Percentiles rank a stretch among this genome's conserved stretches.
Evolutionary conservation across 176 grass and related monocot genomes (phyloP).

Genomic region (sorghum (Sorghum bicolor)): Sorghum_bicolor_NCBIv3 NC_012874.2:2063501-2064000

Average conservation of each 20-base stretch:
- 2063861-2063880: not conserved
- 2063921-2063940: not conserved
- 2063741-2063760: not conserved
- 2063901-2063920: not conserved
- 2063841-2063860: not conserved
- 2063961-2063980: not conserved
- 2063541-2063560: not conserved
- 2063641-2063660: constrained; percentile 72
- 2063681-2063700: constrained; percentile 62
- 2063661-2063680: constrained; percentile 64
- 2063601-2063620: not conserved
- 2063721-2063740: constrained; percentile 7
- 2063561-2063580: not conserved
- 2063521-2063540: constrained; percentile 44
- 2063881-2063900: not conserved
- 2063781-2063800: not conserved
- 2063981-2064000: not conserved
- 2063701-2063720: constrained; percentile 78
- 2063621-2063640: constrained; percentile 22
- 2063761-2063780: constrained; percentile 7
- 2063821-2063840: not conserved
- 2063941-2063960: not conserved
- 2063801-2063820: constrained; percentile 8
- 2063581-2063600: not conserved
- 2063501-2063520: constrained; percentile 91